A percentile compares a stretch with the other conserved stretches of the same genome.
Conservation (phyloP, 805 yeast species). For the Pichia cephalocereana region DNA sequence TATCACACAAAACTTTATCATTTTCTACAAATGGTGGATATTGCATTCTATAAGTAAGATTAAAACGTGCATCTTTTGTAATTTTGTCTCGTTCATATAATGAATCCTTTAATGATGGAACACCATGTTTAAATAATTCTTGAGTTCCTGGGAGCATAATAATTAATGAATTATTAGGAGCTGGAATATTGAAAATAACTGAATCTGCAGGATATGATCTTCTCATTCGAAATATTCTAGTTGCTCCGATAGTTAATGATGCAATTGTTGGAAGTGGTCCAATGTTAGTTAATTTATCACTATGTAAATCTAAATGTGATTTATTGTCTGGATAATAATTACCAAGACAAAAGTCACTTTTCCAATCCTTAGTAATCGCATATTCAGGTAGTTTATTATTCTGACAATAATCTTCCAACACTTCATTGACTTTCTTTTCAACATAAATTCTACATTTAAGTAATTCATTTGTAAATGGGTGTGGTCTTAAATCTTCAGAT, state of each 20-base stretch:
- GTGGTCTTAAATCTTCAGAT: background rate
- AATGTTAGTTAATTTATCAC: slow-evolving; percentile 60
- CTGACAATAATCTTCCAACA: slow-evolving; percentile 11
- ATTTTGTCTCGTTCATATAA: slow-evolving; percentile 32
- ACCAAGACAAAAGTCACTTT: slow-evolving; percentile 42
- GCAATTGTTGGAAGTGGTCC: slow-evolving; percentile 69
- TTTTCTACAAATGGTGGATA: slow-evolving; percentile 27
- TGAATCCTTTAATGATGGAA: slow-evolving; percentile 37
- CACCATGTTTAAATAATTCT: slow-evolving; percentile 62
- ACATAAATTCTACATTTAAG: slow-evolving; percentile 9
- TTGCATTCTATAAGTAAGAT: slow-evolving; percentile 56
- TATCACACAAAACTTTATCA: slow-evolving; percentile 34
- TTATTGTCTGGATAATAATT: slow-evolving; percentile 44
- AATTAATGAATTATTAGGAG: slow-evolving; percentile 61
- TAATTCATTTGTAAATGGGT: slow-evolving; percentile 8
- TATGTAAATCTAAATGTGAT: slow-evolving; percentile 62
- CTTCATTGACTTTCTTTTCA: slow-evolving; percentile 14
- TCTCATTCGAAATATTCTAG: slow-evolving; percentile 56
- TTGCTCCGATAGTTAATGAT: slow-evolving; percentile 59
- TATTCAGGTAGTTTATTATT: slow-evolving; percentile 21
- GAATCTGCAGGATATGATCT: slow-evolving; percentile 24
- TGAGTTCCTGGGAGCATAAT: slow-evolving; percentile 77
- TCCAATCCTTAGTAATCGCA: slow-evolving; percentile 38
- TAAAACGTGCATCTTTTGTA: slow-evolving; percentile 45
- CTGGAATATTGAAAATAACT: slow-evolving; percentile 40